These are phyloP conservation scores for Graphilbum ipis-grandicollis DNA, from an alignment of 2,329 filamentous ascomycete genomes.

Conservation along the genomic window DNA sequence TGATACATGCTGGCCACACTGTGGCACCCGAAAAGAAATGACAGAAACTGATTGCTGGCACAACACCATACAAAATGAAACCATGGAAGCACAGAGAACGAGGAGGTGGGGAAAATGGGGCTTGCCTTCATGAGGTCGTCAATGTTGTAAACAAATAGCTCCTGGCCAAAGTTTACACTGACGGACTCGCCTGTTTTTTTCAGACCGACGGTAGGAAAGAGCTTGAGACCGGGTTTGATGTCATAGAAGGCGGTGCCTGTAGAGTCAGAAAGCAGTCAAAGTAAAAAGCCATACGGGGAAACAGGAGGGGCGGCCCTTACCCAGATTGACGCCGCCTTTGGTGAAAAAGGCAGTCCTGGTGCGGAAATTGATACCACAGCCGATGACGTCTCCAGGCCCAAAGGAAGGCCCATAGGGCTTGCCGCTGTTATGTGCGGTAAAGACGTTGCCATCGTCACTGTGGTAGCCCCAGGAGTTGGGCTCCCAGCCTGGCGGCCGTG, in stretches of 20 bases:
- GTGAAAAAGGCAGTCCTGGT: constrained; percentile 51
- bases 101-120: constrained; percentile 6
- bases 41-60: not conserved
- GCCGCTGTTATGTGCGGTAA: constrained; percentile 36
- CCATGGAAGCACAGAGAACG: not conserved
- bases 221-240: constrained; percentile 34
- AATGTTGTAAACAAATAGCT: constrained; percentile 80
- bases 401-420: constrained; percentile 40
- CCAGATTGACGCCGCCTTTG: constrained; percentile 41
- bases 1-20: no score
- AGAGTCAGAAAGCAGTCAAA: not conserved
- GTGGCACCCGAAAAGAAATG: no score
- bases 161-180: constrained; percentile 49
- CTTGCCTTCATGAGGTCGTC: constrained; percentile 65
- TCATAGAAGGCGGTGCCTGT: constrained; percentile 55
- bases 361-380: constrained; percentile 49
- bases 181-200: constrained; percentile 47
- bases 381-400: constrained; percentile 38
- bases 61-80: not conserved
- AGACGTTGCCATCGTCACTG: constrained; percentile 48
- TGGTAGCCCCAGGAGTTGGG: constrained; percentile 53
- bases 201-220: constrained; percentile 52
- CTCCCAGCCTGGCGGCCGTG: constrained; percentile 48
- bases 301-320: no score
- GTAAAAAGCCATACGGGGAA: no score